Evolutionary conservation across 169 alveolate species (phyloP), one percentile per base, ranked within the genome.

Genomic region (Plasmodium malariae): DNA sequence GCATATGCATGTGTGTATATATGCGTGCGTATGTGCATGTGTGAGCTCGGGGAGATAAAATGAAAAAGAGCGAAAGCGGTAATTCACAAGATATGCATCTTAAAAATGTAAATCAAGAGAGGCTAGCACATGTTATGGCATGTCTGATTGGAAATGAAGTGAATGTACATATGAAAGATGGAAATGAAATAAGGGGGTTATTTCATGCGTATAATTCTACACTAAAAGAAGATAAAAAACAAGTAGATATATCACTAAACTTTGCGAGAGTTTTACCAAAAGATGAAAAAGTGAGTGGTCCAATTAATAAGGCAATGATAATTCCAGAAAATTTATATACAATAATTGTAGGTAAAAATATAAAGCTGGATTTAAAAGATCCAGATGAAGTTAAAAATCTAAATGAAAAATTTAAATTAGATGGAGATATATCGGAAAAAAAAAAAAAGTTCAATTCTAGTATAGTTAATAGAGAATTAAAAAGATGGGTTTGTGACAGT

Each of bases 401-500:
- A 3, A 78, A 78, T 21, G 89, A 26, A 21, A 78, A 32, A 26
- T 78, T 78, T 49, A 49, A 65, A 78, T 63, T 78, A 45, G 89
- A 78, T 78, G 70, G 80, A 63, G 89, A 78, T 48, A 78, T 78
- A 48, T 78, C 89, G 5, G 80, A 32, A 78, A 62, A 49, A 63
- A 76, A 34, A 76, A 63, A 63, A 63, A 74, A 74, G 34, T 74
- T 57, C 26, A 78, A 78, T 63, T 32, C 59, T 0, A 45, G 65
- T 78, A 63, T 62, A 48, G 69, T 68, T n/a, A 78, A 78, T 65
- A 63, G 89, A 63, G 89, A 78, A 37, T 78, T 78, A 78, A 78
- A 78, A 68, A 78, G 89, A 48, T 78, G 89, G 89, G 71, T 78
- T 63, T 63, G 89, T 78, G 89, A 78, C n/a, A 37, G 24, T 28